Evolutionary conservation across 2,329 filamentous ascomycete genomes (phyloP), one percentile per base, ranked within the genome.

Genomic region (Zalaria obscura): DNA sequence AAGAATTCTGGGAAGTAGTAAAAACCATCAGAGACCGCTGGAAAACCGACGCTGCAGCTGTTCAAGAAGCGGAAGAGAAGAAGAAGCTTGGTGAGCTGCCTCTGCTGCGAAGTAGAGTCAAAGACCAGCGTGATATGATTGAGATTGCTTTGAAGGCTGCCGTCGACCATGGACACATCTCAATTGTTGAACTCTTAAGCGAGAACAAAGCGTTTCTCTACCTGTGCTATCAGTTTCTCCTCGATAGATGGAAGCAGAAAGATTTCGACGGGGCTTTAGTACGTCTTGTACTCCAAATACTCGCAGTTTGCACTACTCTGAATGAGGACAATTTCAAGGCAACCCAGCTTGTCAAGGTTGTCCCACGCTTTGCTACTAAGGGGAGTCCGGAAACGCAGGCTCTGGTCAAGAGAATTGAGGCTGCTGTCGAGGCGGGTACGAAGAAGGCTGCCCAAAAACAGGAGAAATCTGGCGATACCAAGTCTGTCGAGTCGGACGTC

Each of bases 371-470:
- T 52, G 70, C 69, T 45, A 78, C 75, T 52, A 77, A 76, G 51
- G 79, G 76, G 26, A 78, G 83, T 51, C 68, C 72, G 0, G 73
- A 79, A 40, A 73, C 76, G 38, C 79, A 79, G 50, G 69, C 68
- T 4, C 62, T 79, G 37, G 73, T 80, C 4, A 68, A 70, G 31
- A 69, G 70, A 45, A 78, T 81, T 37, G 50, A 51, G 18, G 41
- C 46, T 11, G 50, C 51, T 8, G 46, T 46, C 11, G 70, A 68
- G 43, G 60, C 67, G 1, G 63, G 69, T 31, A 57, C 60, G 5
- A 60, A 63, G 46, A 52, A 52, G 41, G 61, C 60, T 43, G 45
- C 54, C 10, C 59, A 60, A 47, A 50, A 48, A 36, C 52, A 53
- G 38, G 41, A 48, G 27, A 48, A 48, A 39, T 54, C 57, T 6